Percentiles rank a stretch among this genome's conserved stretches.
These are phyloP conservation scores for Coemansia sp. DNA, from an alignment of 192 early-diverging fungal species.

Conservation along the genomic window DNA sequence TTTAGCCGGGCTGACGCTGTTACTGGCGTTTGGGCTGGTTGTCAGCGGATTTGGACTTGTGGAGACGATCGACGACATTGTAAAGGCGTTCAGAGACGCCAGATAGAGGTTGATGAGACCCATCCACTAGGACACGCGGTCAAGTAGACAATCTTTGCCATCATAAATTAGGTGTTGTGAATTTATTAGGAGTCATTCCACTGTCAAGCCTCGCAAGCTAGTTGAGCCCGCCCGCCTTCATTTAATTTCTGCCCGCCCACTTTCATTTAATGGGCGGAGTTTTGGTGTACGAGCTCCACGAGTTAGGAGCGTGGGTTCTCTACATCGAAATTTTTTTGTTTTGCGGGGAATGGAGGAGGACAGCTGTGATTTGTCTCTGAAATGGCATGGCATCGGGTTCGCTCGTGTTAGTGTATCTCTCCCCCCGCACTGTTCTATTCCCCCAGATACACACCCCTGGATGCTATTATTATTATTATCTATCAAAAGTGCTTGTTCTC, in stretches of 20 bases:
- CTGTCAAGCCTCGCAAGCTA: not conserved
- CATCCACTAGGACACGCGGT: not conserved
- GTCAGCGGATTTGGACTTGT: slow-evolving; percentile 67
- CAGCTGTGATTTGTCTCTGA: not conserved
- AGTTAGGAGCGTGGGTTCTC: not conserved
- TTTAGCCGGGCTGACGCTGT: slow-evolving; percentile 24
- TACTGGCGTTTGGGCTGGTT: slow-evolving; percentile 59
- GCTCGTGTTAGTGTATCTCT: not conserved
- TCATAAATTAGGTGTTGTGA: not conserved
- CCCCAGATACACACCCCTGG: not conserved
- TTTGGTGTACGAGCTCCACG: not conserved
- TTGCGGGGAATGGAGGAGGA: not conserved
- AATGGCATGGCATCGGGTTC: not conserved
- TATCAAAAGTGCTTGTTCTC: not conserved
- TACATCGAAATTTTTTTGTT: not conserved
- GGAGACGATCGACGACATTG: slow-evolving; percentile 61
- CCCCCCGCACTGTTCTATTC: not conserved
- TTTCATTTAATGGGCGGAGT: not conserved
- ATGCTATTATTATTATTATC: not conserved
- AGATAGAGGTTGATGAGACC: not conserved
- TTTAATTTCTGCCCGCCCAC: not conserved
- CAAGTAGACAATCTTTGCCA: not conserved
- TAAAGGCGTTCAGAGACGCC: slow-evolving; percentile 32
- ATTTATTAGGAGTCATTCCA: not conserved
- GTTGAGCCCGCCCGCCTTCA: too few species aligned